Evolutionary conservation across 2,329 filamentous ascomycete genomes (phyloP), one percentile per base, ranked within the genome.

Genomic region (Colletotrichum plurivorum): DNA sequence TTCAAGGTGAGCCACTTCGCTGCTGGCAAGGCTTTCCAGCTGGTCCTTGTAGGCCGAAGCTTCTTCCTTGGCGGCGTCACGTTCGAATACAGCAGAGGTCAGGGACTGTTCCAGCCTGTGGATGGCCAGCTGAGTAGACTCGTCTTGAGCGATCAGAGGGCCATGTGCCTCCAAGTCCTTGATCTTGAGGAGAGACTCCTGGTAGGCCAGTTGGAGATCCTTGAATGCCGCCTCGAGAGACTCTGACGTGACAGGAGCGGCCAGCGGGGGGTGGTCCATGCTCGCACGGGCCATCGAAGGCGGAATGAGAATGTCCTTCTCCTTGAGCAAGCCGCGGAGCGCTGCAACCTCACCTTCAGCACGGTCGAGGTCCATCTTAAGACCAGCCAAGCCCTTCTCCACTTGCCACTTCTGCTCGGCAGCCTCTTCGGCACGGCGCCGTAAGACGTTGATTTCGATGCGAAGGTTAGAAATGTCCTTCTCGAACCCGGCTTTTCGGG

Each of bases 341-440:
- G 93, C 93, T 48, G 89, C 85, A 36, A 97, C 97, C 82, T 99
- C 96, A 78, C 96, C 93, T 79, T 98, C 94, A 27, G 96, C 95
- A 71, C 95, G 93, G 80, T 98, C 96, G 49, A 99, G 89, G 77
- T 98, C 95, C 93, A 97, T 98, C 83, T 97, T 97, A 65, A 98
- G 83, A 63, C 95, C 94, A 60, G 90, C 88, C 2, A 98, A 84
- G 18, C 94, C 94, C 81, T 97, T 97, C 81, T 98, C 95, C 71
- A 95, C 95, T 77, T 97, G 93, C 92, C 94, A 98, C 81, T 98
- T 98, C 76, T 97, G 93, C 76, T 97, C 94, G 15, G 98, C 87
- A 16, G 95, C 95, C 72, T 98, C 95, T 75, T 99, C 95, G 36
- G 95, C 95, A 62, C 96, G 90, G 71, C 92, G 92, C 51, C 96